Evolutionary conservation across 2,329 filamentous ascomycete genomes (phyloP).

Genomic region (Scytalidium lignicola): DNA sequence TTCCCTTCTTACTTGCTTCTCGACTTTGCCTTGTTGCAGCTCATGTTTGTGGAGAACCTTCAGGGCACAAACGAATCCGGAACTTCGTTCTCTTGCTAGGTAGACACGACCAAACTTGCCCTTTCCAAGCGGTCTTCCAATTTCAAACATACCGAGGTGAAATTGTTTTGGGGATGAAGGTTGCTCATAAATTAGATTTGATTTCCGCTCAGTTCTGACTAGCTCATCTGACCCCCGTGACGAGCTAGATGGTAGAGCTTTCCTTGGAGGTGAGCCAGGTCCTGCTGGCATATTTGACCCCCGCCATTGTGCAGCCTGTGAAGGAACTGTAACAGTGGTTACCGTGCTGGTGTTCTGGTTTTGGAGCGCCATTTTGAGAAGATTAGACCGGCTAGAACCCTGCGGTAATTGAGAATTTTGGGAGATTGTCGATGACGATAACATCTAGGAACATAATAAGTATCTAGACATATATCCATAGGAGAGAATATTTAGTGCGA

Average conservation of each 20-base stretch:
- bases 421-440: conserved; percentile 21
- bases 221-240: conserved; percentile 44
- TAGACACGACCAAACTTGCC: conserved; percentile 73
- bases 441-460: conserved; percentile 32
- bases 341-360: conserved; percentile 64
- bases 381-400: conserved; percentile 65
- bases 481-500: neutral
- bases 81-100: conserved; percentile 61
- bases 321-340: conserved; percentile 62
- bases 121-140: conserved; percentile 67
- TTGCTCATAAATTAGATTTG: conserved; percentile 50
- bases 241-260: conserved; percentile 38
- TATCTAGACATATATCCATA: neutral
- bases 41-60: conserved; percentile 73
- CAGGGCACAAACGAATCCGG: conserved; percentile 65
- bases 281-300: conserved; percentile 36
- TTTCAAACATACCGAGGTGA: conserved; percentile 72
- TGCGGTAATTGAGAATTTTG: conserved; percentile 35
- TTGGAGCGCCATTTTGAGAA: conserved; percentile 82
- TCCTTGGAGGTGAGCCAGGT: conserved; percentile 47
- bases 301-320: conserved; percentile 55
- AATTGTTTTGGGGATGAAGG: conserved; percentile 57
- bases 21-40: conserved; percentile 59
- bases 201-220: conserved; percentile 44
- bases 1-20: conserved; percentile 68